A percentile compares a stretch with the other conserved stretches of the same genome.
Conservation (phyloP, 2,329 filamentous ascomycete genomes). For the Cordyceps militaris region DNA sequence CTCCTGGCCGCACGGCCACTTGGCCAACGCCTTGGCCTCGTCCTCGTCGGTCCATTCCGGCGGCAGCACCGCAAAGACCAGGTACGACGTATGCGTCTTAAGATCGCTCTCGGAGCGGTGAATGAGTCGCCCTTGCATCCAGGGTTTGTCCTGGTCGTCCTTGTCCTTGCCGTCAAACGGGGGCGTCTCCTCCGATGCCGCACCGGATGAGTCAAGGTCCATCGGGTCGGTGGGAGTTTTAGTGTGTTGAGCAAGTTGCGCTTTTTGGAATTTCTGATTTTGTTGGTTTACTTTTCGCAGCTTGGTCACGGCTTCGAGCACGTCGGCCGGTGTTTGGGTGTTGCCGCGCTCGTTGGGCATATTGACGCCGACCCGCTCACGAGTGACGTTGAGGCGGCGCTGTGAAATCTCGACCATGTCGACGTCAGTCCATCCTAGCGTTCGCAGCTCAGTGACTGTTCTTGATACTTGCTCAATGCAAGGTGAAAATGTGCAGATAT, state of each 20-base stretch:
- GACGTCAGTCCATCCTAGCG: conserved; percentile 82
- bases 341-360: conserved; percentile 59
- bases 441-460: conserved; percentile 73
- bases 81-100: conserved; percentile 95
- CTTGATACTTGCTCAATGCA: conserved; percentile 94
- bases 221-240: conserved; percentile 27
- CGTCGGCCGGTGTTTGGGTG: conserved; percentile 63
- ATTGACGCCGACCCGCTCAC: conserved; percentile 71
- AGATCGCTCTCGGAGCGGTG: conserved; percentile 81
- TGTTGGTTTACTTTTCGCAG: conserved; percentile 67
- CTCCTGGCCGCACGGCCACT: conserved; percentile 55
- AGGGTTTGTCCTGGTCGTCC: conserved; percentile 43
- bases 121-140: conserved; percentile 68
- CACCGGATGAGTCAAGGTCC: conserved; percentile 29
- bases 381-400: conserved; percentile 69
- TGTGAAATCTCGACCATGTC: conserved; percentile 87
- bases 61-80: conserved; percentile 89
- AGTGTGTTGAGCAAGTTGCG: conserved; percentile 21
- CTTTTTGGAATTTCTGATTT: conserved; percentile 56
- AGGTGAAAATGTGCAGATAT: conserved; percentile 91
- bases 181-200: conserved; percentile 20
- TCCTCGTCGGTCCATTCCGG: conserved; percentile 77
- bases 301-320: conserved; percentile 69
- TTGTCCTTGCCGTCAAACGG: conserved; percentile 20
- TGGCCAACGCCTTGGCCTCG: conserved; percentile 59